These are phyloP conservation scores for Dispira parvispora DNA, from an alignment of 192 early-diverging fungal genomes.

Conservation along the genomic window DNA sequence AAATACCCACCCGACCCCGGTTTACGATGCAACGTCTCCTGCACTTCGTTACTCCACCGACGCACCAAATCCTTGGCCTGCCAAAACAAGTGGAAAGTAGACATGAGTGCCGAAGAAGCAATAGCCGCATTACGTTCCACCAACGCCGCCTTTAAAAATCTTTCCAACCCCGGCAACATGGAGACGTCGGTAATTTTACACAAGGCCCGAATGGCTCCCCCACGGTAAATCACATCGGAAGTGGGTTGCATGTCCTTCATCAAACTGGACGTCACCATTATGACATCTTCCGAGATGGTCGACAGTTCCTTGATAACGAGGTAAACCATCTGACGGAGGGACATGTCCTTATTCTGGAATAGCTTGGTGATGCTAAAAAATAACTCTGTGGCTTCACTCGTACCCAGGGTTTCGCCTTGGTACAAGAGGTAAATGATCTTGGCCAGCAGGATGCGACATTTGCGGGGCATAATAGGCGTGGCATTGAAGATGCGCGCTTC, in stretches of 20 bases:
- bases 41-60: conserved; percentile 93
- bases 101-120: conserved; percentile 81
- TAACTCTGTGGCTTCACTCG: conserved; percentile 92
- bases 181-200: conserved; percentile 92
- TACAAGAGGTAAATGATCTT: conserved; percentile 90
- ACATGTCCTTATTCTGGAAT: conserved; percentile 88
- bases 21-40: conserved; percentile 84
- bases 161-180: conserved; percentile 91
- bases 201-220: conserved; percentile 89
- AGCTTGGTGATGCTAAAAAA: conserved; percentile 97
- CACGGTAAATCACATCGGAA: conserved; percentile 79
- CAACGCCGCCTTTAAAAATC: conserved; percentile 90
- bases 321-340: conserved; percentile 94
- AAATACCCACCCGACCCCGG: conserved; percentile 21
- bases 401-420: conserved; percentile 71
- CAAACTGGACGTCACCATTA: conserved; percentile 90
- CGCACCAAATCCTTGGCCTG: conserved; percentile 82
- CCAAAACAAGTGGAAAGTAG: conserved; percentile 68
- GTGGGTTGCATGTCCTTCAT: conserved; percentile 96
- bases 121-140: conserved; percentile 87
- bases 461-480: conserved; percentile 84
- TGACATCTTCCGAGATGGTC: conserved; percentile 83
- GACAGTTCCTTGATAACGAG: conserved; percentile 94
- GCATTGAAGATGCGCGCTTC: conserved; percentile 96
- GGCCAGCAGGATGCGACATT: conserved; percentile 81